These are phyloP conservation scores for Aspergillus fijiensis DNA, from an alignment of 2,329 filamentous ascomycete species.

Conservation along the genomic window DNA sequence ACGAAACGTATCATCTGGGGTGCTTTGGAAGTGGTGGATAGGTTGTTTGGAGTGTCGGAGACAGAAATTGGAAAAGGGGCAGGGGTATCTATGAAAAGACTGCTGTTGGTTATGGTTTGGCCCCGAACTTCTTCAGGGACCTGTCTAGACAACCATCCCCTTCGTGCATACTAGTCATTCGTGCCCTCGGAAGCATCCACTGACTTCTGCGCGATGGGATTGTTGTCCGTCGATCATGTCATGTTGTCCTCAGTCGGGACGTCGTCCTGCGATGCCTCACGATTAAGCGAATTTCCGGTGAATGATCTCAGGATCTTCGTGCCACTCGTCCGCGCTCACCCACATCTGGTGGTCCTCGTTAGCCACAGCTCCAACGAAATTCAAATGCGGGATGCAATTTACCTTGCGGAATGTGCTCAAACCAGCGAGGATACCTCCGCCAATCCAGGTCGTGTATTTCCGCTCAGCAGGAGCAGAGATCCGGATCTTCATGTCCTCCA, in stretches of 20 bases:
- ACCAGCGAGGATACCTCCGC: conserved; percentile 92
- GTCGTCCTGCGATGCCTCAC: conserved; percentile 2
- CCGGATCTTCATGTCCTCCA: conserved; percentile 99
- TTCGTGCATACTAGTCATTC: neutral
- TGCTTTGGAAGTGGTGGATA: neutral
- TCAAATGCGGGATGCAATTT: conserved; percentile 30
- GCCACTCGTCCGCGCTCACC: conserved; percentile 99
- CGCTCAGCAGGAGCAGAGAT: conserved; percentile 97
- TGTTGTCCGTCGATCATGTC: neutral
- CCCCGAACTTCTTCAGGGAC: neutral
- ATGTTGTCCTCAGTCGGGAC: neutral
- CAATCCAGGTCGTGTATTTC: conserved; percentile 99
- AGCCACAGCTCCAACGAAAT: neutral
- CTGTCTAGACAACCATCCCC: neutral
- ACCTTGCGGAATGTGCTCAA: conserved; percentile 99
- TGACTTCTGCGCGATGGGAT: neutral
- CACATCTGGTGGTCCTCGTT: conserved; percentile 72
- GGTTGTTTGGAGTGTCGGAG: neutral
- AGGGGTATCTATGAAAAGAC: conserved; percentile 9
- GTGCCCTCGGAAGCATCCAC: neutral
- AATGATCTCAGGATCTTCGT: conserved; percentile 98
- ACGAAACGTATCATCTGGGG: neutral
- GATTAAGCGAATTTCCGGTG: conserved; percentile 90
- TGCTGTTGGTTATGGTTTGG: neutral
- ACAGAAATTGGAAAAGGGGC: neutral